Conservation (phyloP, 1,284 basidiomycete genomes). For the Microbotryomycetes sp. region DNA sequence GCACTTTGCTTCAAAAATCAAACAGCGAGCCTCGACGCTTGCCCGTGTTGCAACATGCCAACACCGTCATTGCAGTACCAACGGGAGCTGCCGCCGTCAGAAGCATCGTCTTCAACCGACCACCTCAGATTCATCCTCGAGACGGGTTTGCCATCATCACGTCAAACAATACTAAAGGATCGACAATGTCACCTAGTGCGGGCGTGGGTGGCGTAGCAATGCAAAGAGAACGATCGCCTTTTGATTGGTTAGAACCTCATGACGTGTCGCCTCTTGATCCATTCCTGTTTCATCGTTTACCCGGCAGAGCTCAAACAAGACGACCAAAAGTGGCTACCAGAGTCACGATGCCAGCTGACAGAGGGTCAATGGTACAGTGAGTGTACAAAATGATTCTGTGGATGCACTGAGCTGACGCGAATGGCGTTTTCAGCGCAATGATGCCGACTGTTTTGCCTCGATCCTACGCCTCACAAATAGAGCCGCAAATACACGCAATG, state of each 20-base stretch:
- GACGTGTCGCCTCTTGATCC: slow-evolving; percentile 14
- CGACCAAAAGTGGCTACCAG: not conserved
- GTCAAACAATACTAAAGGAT: not conserved
- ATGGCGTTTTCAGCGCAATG: too few species aligned
- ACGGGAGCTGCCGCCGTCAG: slow-evolving; percentile 1
- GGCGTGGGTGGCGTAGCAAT: not conserved
- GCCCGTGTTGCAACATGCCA: not conserved
- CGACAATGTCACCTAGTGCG: too few species aligned
- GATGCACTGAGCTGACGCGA: too few species aligned
- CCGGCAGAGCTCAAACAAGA: slow-evolving; percentile 10
- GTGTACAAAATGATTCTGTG: too few species aligned
- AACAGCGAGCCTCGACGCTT: not conserved
- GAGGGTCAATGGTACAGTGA: too few species aligned
- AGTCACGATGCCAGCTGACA: not conserved
- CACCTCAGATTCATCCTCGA: slow-evolving; percentile 11
- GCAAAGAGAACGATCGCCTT: slow-evolving; percentile 1
- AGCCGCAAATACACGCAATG: too few species aligned
- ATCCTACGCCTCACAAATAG: too few species aligned
- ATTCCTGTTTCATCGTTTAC: slow-evolving; percentile 12
- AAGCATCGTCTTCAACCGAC: slow-evolving; percentile 27
- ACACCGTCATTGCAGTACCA: not conserved
- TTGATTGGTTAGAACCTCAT: slow-evolving; percentile 21
- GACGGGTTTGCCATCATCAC: not conserved
- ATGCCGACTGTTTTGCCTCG: too few species aligned
- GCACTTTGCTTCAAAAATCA: not conserved